These are phyloP conservation scores for Laguncularia racemosa DNA, from an alignment of 345 rosid genomes.

Conservation along the genomic window DNA sequence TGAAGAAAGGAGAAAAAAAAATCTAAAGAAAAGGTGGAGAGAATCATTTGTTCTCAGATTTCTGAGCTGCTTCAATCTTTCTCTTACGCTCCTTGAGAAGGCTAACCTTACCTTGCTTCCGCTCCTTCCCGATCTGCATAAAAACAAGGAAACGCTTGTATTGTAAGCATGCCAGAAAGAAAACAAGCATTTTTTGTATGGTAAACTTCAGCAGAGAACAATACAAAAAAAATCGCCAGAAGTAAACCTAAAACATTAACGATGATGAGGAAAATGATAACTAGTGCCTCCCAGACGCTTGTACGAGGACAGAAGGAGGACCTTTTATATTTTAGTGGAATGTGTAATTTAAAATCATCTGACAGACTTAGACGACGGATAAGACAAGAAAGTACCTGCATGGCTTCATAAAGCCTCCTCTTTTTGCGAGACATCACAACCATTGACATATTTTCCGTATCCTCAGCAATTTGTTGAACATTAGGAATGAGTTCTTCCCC, in stretches of 20 bases:
- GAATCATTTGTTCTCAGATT: conserved; percentile 17
- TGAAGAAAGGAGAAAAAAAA: too few relatives aligned
- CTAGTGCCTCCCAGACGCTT: too few relatives aligned
- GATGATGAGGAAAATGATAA: too few relatives aligned
- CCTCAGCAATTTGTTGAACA: conserved; percentile 33
- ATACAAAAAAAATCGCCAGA: too few relatives aligned
- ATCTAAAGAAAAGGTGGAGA: too few relatives aligned
- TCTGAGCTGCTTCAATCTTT: conserved; percentile 21
- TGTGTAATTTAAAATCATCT: too few relatives aligned
- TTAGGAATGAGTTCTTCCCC: conserved; percentile 30
- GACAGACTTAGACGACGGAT: too few relatives aligned
- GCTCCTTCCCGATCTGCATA: conserved; percentile 36
- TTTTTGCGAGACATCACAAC: conserved; percentile 53
- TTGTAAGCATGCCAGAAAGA: conserved; percentile 2
- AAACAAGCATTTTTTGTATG: neutral
- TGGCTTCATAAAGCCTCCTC: conserved; percentile 59
- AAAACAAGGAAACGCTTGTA: neutral
- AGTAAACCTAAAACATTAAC: too few relatives aligned
- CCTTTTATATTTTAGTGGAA: too few relatives aligned
- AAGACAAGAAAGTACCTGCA: conserved; percentile 38
- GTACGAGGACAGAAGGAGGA: too few relatives aligned
- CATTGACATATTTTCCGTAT: conserved; percentile 24
- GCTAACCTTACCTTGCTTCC: conserved; percentile 26
- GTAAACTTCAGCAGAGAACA: too few relatives aligned
- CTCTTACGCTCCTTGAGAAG: conserved; percentile 56